A percentile compares a stretch with the other conserved stretches of the same genome.
phyloP scores from a whole-genome alignment of 345 rosid genomes.

The Camelina hispida region DNA sequence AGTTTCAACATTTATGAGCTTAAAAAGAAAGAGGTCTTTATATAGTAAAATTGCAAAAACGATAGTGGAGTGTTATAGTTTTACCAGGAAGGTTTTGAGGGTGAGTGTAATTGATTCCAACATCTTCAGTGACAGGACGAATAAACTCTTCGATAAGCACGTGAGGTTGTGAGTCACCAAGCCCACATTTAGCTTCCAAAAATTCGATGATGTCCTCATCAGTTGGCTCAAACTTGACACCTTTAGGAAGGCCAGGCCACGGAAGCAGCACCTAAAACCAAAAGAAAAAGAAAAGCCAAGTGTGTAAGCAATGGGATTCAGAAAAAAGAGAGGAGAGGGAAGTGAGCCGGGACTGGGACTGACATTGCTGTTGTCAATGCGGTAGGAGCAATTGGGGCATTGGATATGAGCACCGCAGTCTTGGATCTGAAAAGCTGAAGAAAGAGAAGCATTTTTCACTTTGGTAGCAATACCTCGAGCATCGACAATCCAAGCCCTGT shows the following conservation, averaged over 20 bases:
- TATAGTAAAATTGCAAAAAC: background rate
- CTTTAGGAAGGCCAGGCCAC: conserved; percentile 58
- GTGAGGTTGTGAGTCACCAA: conserved; percentile 59
- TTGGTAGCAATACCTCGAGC: conserved; percentile 71
- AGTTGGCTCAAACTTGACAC: conserved; percentile 96
- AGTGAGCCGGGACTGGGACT: conserved; percentile 31
- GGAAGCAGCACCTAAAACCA: conserved; percentile 48
- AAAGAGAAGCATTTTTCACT: conserved; percentile 62
- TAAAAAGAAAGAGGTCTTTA: background rate
- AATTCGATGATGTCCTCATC: conserved; percentile 75
- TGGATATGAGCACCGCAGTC: conserved; percentile 70
- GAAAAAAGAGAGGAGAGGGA: conserved; percentile 12
- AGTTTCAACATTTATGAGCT: background rate
- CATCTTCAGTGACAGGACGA: conserved; percentile 59
- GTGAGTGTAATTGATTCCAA: conserved; percentile 90
- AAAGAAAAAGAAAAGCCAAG: background rate
- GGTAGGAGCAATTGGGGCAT: conserved; percentile 77
- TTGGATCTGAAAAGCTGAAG: conserved; percentile 57
- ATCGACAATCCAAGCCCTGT: conserved; percentile 87
- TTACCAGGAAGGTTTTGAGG: conserved; percentile 93
- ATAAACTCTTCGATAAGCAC: conserved; percentile 73
- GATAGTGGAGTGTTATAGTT: background rate
- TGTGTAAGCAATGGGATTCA: too few relatives aligned
- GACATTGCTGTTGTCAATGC: conserved; percentile 84
- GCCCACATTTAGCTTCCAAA: conserved; percentile 77